Percentiles rank a stretch among this genome's conserved stretches.
Conservation (phyloP, 306 rosid genomes). For the Sicyos baderoa region DNA sequence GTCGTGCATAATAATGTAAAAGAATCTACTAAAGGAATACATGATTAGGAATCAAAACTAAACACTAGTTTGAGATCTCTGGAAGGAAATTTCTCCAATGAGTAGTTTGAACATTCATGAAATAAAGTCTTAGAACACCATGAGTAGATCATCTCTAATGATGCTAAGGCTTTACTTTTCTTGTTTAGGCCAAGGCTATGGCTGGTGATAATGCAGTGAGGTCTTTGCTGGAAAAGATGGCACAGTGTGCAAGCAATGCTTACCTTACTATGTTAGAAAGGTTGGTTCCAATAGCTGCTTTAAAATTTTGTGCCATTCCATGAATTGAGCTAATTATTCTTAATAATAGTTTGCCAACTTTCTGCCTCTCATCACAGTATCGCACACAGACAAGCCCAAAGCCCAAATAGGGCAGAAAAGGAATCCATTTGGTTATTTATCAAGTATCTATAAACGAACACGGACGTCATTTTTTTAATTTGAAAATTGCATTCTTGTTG, state of each 20-base stretch:
- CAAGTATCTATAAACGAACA: not conserved
- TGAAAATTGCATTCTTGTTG: not conserved
- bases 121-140: not conserved
- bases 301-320: not conserved
- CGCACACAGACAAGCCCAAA: not conserved
- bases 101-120: not conserved
- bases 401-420: not conserved
- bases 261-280: slow-evolving; percentile 89
- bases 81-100: not conserved
- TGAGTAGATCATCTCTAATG: not conserved
- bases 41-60: not conserved
- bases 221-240: slow-evolving; percentile 86
- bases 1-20: not conserved
- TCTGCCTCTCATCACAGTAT: not conserved
- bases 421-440: not conserved
- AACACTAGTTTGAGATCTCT: not conserved
- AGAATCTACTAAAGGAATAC: not conserved
- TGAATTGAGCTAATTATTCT: not conserved
- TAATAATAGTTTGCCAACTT: slow-evolving; percentile 4
- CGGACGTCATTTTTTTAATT: not conserved
- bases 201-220: slow-evolving; percentile 90
- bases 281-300: slow-evolving; percentile 26
- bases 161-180: slow-evolving; percentile 22
- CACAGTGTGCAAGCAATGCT: slow-evolving; percentile 86
- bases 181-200: slow-evolving; percentile 92